Base-by-base conservation (phyloP, 805 yeast species). In the Kregervanrija delftensis region DNA sequence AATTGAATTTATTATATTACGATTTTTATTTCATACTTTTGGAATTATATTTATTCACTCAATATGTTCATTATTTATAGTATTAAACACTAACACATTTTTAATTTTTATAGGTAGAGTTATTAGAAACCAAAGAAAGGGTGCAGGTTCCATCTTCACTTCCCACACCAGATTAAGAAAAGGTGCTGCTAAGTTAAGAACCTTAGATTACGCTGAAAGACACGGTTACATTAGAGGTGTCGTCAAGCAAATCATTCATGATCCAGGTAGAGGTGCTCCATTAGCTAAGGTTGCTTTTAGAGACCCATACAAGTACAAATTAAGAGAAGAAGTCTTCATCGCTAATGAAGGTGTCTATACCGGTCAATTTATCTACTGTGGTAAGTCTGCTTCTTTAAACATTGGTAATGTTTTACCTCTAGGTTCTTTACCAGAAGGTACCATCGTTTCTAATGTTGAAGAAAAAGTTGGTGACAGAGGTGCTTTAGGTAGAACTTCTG, bases 111-210 rank as follows among this genome's bases (percentile, higher is more conserved):
- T 41, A 81, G 96, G 96, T 86, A 87, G 97, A 84, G 99, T 91
- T 79, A 91, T 91, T 83, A 95, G 98, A 80, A 91, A 91, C 84
- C 99, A 91, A 83, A 89, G 99, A 88, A 91, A 91, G 81, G 97
- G 97, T 85, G 96, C 96, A 76, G 97, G 98, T 72, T 90, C 97
- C 68, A 88, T 91, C 83, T 91, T 91, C 89, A 84, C 95, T 72
- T 83, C 98, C 68, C 95, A 89, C 91, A 90, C 97, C 82, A 90
- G 97, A 79, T 86, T 91, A 76, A 88, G 98, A 86, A 86, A 91
- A 79, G 99, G 98, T 74, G 97, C 99, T 73, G 99, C 98, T 72
- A 90, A 90, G 86, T 83, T 90, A 74, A 87, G 98, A 84, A 85
- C 95, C 71, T 84, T 90, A 73, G 97, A 91, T 77, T 90, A 80